Evolutionary conservation across 192 early-diverging fungal species (phyloP), one percentile per base, ranked within the genome.

Genomic region (Anaeromyces robustus): DNA sequence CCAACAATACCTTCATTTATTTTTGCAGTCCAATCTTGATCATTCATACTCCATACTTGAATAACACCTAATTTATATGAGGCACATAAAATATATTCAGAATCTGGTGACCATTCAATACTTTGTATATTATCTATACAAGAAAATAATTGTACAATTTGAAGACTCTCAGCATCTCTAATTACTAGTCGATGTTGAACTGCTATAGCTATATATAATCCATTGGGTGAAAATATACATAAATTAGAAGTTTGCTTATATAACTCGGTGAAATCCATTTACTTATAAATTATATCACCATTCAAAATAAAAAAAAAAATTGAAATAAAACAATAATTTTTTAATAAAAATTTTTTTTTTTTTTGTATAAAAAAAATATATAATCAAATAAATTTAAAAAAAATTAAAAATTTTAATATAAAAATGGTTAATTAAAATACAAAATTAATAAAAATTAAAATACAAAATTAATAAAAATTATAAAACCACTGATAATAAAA

Each of bases 31-130:
- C 90, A 95, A 5, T 86, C 86, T 77, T 85, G 85, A 30, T 93
- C 88, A 37, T 82, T 80, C 39, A 95, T 79, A 30, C 86, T 87
- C 80, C 84, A 93, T 9, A 94, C 87, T 41, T 90, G 85, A 17
- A 91, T 83, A 17, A 80, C 80, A 0, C 86, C 87, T 12, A 86
- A 80, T 39, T 84, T 82, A 68, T 86, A 87, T 41, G 87, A 89
- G 1, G 88, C 87, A 18, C 86, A 86, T 7, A 90, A 78, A 29
- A 95, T 78, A 79, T 91, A 84, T 29, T 88, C 79, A 7, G 92
- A 93, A 82, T 93, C 87, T 4, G 89, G 86, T 0, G 92, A 90
- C 93, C 93, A 96, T 13, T 81, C 84, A 13, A 95, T 82, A 19
- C 85, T 82, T 30, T 90, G 83, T 79, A 95, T 88, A 41, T 39